phyloP scores from a whole-genome alignment of 208 protist genomes.

The Acanthamoeba triangularis region DNA sequence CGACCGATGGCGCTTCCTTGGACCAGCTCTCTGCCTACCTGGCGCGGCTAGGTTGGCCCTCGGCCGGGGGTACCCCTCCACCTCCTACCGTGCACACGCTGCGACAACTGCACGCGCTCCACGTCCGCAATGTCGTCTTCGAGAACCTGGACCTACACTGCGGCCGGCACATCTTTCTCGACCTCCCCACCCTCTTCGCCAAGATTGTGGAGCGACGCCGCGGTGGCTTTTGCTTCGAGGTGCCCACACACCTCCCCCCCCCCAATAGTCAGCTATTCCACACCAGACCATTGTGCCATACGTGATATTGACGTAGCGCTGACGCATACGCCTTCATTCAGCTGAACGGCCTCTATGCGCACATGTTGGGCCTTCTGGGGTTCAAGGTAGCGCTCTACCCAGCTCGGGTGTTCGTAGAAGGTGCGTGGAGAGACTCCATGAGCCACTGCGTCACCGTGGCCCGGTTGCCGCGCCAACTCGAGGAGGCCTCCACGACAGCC shows the following conservation, averaged over 20 bases:
- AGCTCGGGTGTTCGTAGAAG: neutral
- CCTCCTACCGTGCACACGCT: neutral
- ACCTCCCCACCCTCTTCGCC: neutral
- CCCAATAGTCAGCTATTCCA: neutral
- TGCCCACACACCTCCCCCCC: neutral
- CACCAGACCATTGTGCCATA: neutral
- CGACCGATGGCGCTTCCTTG: neutral
- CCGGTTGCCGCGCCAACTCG: neutral
- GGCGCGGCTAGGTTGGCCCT: neutral
- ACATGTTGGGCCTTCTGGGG: neutral
- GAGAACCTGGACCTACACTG: slow-evolving; percentile 15
- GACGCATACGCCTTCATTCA: neutral
- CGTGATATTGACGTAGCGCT: neutral
- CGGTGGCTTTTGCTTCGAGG: slow-evolving; percentile 29
- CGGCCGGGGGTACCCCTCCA: neutral
- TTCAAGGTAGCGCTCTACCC: neutral
- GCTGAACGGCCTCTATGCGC: slow-evolving; percentile 30
- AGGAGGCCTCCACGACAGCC: neutral
- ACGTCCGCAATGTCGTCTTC: neutral
- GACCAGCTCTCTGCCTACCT: neutral
- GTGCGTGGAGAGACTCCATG: neutral
- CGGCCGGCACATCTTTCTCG: slow-evolving; percentile 26
- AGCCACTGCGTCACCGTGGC: neutral
- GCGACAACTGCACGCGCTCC: neutral
- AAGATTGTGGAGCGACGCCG: slow-evolving; percentile 32